Evolutionary conservation across 2,329 filamentous ascomycete genomes (phyloP).

Genomic region (Penicillium sp.): DNA sequence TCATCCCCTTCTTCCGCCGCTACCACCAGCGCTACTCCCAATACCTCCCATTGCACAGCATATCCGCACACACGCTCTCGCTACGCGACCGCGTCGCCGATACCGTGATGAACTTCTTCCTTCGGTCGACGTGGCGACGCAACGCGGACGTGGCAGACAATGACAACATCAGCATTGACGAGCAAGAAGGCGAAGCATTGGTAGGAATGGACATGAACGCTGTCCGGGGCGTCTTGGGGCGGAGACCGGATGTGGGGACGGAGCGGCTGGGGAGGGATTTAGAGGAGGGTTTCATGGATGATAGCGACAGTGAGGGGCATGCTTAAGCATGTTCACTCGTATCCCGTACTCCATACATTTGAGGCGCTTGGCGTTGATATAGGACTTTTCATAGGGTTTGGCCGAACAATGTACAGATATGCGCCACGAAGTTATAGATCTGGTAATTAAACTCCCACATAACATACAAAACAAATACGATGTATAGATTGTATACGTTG

Average conservation of each 20-base stretch:
- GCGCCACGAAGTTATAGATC: too few species aligned
- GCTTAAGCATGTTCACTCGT: neutral
- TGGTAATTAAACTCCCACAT: too few species aligned
- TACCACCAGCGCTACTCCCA: conserved; percentile 72
- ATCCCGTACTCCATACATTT: too few species aligned
- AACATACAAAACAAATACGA: too few species aligned
- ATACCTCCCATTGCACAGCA: conserved; percentile 68
- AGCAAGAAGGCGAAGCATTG: conserved; percentile 64
- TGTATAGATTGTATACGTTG: too few species aligned
- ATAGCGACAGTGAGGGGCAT: conserved; percentile 57
- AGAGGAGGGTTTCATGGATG: conserved; percentile 73
- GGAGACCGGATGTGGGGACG: conserved; percentile 45
- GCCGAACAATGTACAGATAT: too few species aligned
- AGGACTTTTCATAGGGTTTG: neutral
- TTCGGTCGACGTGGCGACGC: conserved; percentile 49
- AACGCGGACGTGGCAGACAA: conserved; percentile 42
- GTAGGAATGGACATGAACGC: conserved; percentile 56
- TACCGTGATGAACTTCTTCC: conserved; percentile 44
- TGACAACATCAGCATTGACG: conserved; percentile 61
- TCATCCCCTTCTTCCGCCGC: conserved; percentile 68
- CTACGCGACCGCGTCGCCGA: conserved; percentile 51
- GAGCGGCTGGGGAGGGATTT: conserved; percentile 72
- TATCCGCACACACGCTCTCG: conserved; percentile 54
- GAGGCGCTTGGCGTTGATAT: neutral
- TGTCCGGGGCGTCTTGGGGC: conserved; percentile 45